phyloP scores from a whole-genome alignment of 2,329 filamentous ascomycete species.

The Ascochyta clinopodiicola region DNA sequence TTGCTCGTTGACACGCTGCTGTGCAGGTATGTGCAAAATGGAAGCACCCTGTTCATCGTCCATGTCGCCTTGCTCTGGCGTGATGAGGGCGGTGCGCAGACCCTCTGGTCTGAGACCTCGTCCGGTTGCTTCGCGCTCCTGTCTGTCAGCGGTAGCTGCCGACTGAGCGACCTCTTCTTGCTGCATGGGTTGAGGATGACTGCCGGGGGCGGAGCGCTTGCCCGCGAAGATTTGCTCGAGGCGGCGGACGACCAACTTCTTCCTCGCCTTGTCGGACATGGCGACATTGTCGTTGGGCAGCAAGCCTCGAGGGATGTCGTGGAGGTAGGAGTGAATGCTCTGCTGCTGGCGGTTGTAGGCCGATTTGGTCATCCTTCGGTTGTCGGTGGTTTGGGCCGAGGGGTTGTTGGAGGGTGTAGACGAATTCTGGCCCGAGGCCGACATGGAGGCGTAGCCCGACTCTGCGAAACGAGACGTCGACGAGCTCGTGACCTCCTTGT shows the following conservation, averaged over 20 bases:
- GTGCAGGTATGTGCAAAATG: constrained; percentile 17
- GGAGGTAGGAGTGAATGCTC: constrained; percentile 72
- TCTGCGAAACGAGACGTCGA: constrained; percentile 59
- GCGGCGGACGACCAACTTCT: constrained; percentile 76
- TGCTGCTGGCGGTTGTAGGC: constrained; percentile 45
- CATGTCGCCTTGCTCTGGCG: constrained; percentile 33
- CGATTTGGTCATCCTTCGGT: constrained; percentile 37
- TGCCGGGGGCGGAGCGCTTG: constrained; percentile 57
- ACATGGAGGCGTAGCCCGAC: constrained; percentile 69
- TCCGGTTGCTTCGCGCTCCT: constrained; percentile 50
- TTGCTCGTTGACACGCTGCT: constrained; percentile 34
- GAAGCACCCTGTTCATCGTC: constrained; percentile 12
- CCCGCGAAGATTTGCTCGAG: constrained; percentile 85
- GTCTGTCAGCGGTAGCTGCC: constrained; percentile 57
- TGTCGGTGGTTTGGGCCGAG: constrained; percentile 35
- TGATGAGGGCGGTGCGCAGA: constrained; percentile 55
- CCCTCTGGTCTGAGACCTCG: constrained; percentile 49
- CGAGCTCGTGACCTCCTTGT: constrained; percentile 65
- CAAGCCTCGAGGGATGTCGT: constrained; percentile 74
- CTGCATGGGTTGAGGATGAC: constrained; percentile 59
- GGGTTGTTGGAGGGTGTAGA: constrained; percentile 43
- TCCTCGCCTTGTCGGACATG: constrained; percentile 76
- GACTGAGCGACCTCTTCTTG: constrained; percentile 64
- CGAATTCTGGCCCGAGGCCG: constrained; percentile 55
- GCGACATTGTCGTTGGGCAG: constrained; percentile 64